Evolutionary conservation across 208 protist genomes (phyloP), one percentile per base, ranked within the genome.

Genomic region (Leishmania tropica): DNA sequence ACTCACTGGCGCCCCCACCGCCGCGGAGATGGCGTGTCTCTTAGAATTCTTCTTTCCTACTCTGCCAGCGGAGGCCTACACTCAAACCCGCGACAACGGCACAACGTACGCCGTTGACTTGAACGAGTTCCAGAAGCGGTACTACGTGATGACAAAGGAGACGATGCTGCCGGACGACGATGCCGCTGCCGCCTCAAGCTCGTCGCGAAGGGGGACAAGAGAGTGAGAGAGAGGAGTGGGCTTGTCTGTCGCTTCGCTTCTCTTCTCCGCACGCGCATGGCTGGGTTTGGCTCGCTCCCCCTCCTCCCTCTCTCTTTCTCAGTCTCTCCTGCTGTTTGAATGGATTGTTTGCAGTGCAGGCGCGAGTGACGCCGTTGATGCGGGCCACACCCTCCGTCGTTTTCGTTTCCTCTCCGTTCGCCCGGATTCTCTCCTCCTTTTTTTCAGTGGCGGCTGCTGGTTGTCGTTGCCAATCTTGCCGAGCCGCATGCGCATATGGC

Each of bases 41-140:
- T 73, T 97, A 4, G 45, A 85, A 73, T 98, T 97, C 84, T 98
- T 98, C 85, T 98, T 97, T 70, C 95, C 95, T 21, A 54, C 78
- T 28, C 80, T 98, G 54, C 92, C 93, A 54, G 75, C 35, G 54
- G 90, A 88, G 56, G 84, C 93, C 68, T 91, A 96, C 81, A 85
- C 88, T 58, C 86, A 86, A 19, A 87, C 47, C 54, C 87, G 91
- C 17, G 93, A 97, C 75, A 84, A 89, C 24, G 67, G 64, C 72
- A 84, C 88, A 28, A 76, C 89, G 21, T 84, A 92, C 81, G 85
- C 84, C 15, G 77, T 97, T 6, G 87, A 95, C 70, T 75, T 97
- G 47, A 89, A 88, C 47, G 86, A 86, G 42, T 97, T 97, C 71
- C 93, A 96, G 84, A 83, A 89, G 48, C 87, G 86, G 28, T 97